These are phyloP conservation scores for Dothistroma pini DNA, from an alignment of 2,329 filamentous ascomycete species.

Conservation along the genomic window DNA sequence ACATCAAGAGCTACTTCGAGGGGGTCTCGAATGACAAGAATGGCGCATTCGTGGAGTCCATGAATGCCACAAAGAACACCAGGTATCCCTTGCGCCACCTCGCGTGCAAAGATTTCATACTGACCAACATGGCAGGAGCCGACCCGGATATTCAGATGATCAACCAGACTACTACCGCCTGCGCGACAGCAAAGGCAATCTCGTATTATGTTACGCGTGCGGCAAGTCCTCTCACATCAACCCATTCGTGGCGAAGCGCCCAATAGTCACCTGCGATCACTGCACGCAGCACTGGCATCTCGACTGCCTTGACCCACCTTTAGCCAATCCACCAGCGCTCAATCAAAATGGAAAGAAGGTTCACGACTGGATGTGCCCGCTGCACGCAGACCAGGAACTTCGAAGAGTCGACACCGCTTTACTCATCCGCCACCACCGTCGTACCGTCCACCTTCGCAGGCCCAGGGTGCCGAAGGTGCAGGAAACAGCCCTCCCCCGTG, in stretches of 20 bases:
- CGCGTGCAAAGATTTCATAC: background rate
- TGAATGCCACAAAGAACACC: constrained; percentile 49
- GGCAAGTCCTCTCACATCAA: constrained; percentile 53
- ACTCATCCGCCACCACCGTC: constrained; percentile 25
- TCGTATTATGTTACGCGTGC: constrained; percentile 75
- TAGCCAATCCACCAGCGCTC: constrained; percentile 69
- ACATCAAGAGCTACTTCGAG: constrained; percentile 72
- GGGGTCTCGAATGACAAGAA: constrained; percentile 72
- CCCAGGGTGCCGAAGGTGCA: constrained; percentile 49
- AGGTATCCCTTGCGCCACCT: constrained; percentile 44
- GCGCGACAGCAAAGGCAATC: constrained; percentile 67
- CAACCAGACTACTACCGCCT: constrained; percentile 32
- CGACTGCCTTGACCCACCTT: constrained; percentile 82
- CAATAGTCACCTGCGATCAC: constrained; percentile 81
- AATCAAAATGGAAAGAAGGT: constrained; percentile 53
- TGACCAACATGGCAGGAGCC: constrained; percentile 18
- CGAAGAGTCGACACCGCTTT: constrained; percentile 49
- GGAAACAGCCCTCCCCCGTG: constrained; percentile 54
- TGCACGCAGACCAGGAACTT: constrained; percentile 76
- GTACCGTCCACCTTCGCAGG: constrained; percentile 46
- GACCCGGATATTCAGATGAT: constrained; percentile 45
- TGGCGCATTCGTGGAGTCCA: constrained; percentile 74
- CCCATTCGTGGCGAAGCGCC: constrained; percentile 47
- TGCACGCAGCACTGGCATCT: constrained; percentile 85
- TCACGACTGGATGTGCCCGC: constrained; percentile 80